phyloP scores from a whole-genome alignment of 2,329 filamentous ascomycete species.

The Colletotrichum eremochloae region DNA sequence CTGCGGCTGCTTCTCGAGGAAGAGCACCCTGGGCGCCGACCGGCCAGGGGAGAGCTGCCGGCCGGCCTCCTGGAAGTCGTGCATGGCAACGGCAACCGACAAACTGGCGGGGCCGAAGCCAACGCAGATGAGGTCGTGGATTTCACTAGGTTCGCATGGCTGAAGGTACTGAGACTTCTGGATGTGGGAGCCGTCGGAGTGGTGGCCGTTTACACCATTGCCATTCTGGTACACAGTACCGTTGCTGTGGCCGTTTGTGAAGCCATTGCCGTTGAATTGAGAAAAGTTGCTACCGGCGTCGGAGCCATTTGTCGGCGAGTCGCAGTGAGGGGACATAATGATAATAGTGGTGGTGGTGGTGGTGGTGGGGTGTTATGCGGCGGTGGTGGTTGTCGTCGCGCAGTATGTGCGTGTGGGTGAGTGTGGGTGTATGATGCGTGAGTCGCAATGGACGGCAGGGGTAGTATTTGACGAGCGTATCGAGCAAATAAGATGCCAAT shows the following conservation, averaged over 20 bases:
- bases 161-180: conserved; percentile 59
- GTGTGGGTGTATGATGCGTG: not conserved
- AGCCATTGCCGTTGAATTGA: conserved; percentile 43
- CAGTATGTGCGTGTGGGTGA: not conserved
- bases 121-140: conserved; percentile 89
- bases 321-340: conserved; percentile 55
- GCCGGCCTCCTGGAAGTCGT: conserved; percentile 77
- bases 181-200: conserved; percentile 19
- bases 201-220: conserved; percentile 37
- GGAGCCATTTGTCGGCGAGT: conserved; percentile 48
- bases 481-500: conserved; percentile 24
- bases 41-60: conserved; percentile 56
- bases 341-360: conserved; percentile 25
- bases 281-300: conserved; percentile 37
- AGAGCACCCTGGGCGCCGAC: conserved; percentile 78
- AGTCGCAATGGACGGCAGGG: conserved; percentile 25
- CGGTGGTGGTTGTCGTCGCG: not conserved
- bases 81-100: conserved; percentile 88
- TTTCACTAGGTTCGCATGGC: conserved; percentile 69
- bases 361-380: conserved; percentile 1
- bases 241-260: conserved; percentile 43
- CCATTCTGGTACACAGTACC: conserved; percentile 27
- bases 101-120: conserved; percentile 95
- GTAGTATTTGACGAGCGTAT: conserved; percentile 18
- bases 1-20: conserved; percentile 84